These are phyloP conservation scores for Alloteropsis angusta DNA, from an alignment of 202 grass and related monocot species.

Conservation along the genomic window DNA sequence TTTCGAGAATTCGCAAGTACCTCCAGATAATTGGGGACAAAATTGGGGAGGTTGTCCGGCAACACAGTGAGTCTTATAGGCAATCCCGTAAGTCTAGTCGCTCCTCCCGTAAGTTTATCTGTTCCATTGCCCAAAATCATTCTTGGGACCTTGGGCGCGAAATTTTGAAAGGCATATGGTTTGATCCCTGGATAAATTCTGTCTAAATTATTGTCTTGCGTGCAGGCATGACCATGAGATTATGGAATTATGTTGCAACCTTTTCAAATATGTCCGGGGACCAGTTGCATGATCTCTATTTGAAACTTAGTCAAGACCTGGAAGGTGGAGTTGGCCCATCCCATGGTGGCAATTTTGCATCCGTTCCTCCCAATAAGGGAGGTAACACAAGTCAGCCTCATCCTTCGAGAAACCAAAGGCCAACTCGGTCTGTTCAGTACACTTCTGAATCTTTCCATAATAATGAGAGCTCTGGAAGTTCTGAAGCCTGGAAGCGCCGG, in stretches of 20 bases:
- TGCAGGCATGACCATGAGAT: constrained; percentile 84
- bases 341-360: constrained; percentile 52
- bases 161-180: background rate
- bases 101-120: background rate
- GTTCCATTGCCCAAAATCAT: constrained; percentile 6
- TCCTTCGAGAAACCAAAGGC: constrained; percentile 60
- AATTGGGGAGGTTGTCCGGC: constrained; percentile 70
- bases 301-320: constrained; percentile 76
- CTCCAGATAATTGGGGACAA: constrained; percentile 90
- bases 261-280: constrained; percentile 95
- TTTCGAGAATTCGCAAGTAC: constrained; percentile 91
- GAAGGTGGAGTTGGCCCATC: constrained; percentile 71
- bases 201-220: constrained; percentile 25
- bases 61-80: constrained; percentile 85
- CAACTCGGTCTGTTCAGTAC: constrained; percentile 57
- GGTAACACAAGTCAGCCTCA: constrained; percentile 50
- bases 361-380: constrained; percentile 23
- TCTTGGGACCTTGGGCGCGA: background rate
- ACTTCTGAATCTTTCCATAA: constrained; percentile 50
- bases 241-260: constrained; percentile 98
- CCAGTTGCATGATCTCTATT: constrained; percentile 74
- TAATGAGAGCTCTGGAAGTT: constrained; percentile 58
- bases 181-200: background rate
- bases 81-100: constrained; percentile 61
- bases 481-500: constrained; percentile 86